Percentiles rank a stretch among this genome's conserved stretches.
These are phyloP conservation scores for Setaria viridis DNA, from an alignment of 202 grass and related monocot species.

Conservation along the genomic window DNA sequence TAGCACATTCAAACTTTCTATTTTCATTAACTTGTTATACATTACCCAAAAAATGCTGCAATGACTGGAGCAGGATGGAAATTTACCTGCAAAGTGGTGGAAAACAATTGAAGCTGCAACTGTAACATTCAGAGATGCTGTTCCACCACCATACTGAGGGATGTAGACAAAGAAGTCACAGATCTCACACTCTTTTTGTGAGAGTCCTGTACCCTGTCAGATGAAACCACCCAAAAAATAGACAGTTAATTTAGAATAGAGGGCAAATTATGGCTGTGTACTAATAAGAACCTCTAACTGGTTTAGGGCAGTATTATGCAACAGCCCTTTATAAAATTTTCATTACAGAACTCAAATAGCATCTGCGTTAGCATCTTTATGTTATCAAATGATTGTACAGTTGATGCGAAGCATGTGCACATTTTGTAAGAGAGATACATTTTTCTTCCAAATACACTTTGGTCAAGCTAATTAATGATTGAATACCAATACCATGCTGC, in stretches of 20 bases:
- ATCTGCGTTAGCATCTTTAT: neutral
- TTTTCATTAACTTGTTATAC: neutral
- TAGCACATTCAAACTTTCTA: neutral
- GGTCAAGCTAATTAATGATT: neutral
- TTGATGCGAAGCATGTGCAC: neutral
- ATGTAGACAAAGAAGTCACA: constrained; percentile 95
- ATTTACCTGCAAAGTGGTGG: constrained; percentile 80
- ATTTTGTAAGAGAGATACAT: neutral
- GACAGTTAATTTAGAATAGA: neutral
- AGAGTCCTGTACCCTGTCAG: constrained; percentile 75
- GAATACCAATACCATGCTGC: neutral
- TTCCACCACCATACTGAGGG: constrained; percentile 83
- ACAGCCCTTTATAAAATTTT: neutral
- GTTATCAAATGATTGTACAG: neutral
- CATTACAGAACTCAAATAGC: neutral
- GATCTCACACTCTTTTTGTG: constrained; percentile 70
- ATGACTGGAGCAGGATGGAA: neutral
- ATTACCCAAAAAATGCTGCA: neutral
- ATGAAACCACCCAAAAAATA: constrained; percentile 8
- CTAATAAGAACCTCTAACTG: neutral
- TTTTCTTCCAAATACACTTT: neutral
- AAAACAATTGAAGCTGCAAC: constrained; percentile 92
- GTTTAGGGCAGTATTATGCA: neutral
- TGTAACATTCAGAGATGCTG: constrained; percentile 93
- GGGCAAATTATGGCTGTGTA: neutral